Base-by-base conservation (phyloP, 768 basidiomycete species). In the Trichaptum fuscoviolaceum region DNA sequence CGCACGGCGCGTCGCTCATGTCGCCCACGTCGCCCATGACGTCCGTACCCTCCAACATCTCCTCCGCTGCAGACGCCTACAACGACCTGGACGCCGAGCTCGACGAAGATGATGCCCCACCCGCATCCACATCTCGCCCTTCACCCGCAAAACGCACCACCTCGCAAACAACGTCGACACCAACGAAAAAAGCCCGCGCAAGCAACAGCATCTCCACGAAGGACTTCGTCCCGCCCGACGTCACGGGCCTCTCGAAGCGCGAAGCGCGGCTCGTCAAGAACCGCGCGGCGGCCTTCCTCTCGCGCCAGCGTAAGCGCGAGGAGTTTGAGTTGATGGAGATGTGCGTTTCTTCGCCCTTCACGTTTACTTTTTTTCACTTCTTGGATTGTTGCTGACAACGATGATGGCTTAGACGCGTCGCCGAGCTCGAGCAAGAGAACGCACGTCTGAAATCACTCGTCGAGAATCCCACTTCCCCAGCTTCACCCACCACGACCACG, bases 201-300 rank as follows among this genome's bases (percentile, higher is more conserved):
- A 73, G 63, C n/a, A n/a, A n/a, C n/a, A 77, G 83, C 67, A 78
- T 85, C 70, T 83, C 79, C 36, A 89, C 85, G 75, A 93, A 90
- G 78, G 92, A 94, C 75, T 95, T 95, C 72, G 75, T 95, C 23
- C 92, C 93, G 12, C 93, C 93, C 62, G 93, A 95, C 75, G 93
- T 95, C 67, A 85, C 87, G 67, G 94, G 94, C 63, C 84, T 95
- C 67, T 88, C 84, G 82, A 95, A 95, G 77, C 91, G 93, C 63
- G 93, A 95, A 78, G 93, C 93, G 67, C 87, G 93, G 63, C 84
- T 95, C 12, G 91, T 95, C 66, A 95, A 95, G 83, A 95, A 95
- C 79, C 85, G 93, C 66, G 93, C 93, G 12, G 93, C 93, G 10
- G 93, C 93, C 67, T 95, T 95, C 81, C 88, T 95, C 74, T 90